Evolutionary conservation across 31 red algal genomes (phyloP).

Genomic region (Endocladia muricata): DNA sequence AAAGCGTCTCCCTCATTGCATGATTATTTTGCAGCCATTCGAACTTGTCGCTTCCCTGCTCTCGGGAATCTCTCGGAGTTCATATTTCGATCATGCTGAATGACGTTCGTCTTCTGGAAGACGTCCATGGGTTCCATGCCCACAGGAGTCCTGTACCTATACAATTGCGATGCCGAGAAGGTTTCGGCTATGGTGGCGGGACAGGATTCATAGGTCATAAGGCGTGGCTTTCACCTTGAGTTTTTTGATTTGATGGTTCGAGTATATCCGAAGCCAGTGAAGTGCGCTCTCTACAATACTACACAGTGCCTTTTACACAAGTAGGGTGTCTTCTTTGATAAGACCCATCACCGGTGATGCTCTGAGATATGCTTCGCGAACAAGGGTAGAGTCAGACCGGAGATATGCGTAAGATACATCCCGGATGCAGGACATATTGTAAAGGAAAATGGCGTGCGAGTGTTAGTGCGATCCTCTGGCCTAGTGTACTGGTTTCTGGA

Average conservation of each 20-base stretch:
- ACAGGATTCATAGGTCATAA: neutral
- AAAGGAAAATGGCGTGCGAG: neutral
- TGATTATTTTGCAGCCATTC: too few species aligned
- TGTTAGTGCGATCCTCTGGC: neutral
- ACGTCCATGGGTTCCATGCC: neutral
- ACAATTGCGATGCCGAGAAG: neutral
- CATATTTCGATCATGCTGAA: too few species aligned
- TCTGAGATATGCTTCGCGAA: neutral
- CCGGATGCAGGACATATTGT: neutral
- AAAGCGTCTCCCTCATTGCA: too few species aligned
- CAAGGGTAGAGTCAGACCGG: neutral
- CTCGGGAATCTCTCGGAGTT: too few species aligned
- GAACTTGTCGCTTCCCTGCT: too few species aligned
- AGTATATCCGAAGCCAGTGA: neutral
- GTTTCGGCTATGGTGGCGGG: neutral
- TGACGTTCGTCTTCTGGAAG: neutral
- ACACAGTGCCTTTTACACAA: neutral
- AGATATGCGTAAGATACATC: constrained; percentile 14
- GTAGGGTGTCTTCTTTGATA: neutral
- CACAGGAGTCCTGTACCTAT: neutral
- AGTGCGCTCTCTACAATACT: neutral
- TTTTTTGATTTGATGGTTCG: neutral
- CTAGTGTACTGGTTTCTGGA: neutral
- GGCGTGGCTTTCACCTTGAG: neutral
- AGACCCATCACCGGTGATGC: neutral